These are phyloP conservation scores for Colletotrichum musae DNA, from an alignment of 2,329 filamentous ascomycete species.

Conservation along the genomic window DNA sequence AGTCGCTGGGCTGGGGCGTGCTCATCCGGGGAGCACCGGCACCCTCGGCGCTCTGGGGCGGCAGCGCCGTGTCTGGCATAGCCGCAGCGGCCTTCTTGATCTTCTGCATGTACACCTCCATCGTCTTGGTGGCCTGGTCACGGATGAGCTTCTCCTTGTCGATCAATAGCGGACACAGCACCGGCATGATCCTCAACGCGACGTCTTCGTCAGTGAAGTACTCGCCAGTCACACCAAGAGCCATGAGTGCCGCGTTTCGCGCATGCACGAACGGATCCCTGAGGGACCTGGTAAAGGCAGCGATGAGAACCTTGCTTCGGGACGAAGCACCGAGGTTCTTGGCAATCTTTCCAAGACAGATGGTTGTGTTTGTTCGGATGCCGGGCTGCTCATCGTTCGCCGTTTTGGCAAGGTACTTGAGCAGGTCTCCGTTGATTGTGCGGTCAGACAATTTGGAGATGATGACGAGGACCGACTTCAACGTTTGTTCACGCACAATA, in stretches of 20 bases:
- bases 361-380: slow-evolving; percentile 97
- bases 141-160: slow-evolving; percentile 97
- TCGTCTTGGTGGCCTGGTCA: slow-evolving; percentile 90
- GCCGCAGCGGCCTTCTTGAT: slow-evolving; percentile 83
- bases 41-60: slow-evolving; percentile 71
- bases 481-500: slow-evolving; percentile 92
- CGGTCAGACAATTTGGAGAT: slow-evolving; percentile 92
- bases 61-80: slow-evolving; percentile 86
- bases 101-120: slow-evolving; percentile 87
- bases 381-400: slow-evolving; percentile 98
- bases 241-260: slow-evolving; percentile 89
- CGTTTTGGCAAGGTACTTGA: slow-evolving; percentile 93
- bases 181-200: slow-evolving; percentile 85
- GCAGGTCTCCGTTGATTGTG: slow-evolving; percentile 91
- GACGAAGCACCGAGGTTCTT: slow-evolving; percentile 85
- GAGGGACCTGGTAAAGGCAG: slow-evolving; percentile 90
- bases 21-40: slow-evolving; percentile 79
- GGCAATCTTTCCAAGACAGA: slow-evolving; percentile 96
- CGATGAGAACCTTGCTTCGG: slow-evolving; percentile 90
- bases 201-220: slow-evolving; percentile 92
- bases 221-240: slow-evolving; percentile 87
- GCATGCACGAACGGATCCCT: slow-evolving; percentile 96
- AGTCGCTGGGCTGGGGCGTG: slow-evolving; percentile 75
- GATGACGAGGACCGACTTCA: slow-evolving; percentile 92
- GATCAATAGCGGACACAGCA: slow-evolving; percentile 85